Percentiles rank a stretch among this genome's conserved stretches.
These are phyloP conservation scores for Russula olivacea DNA, from an alignment of 768 basidiomycete genomes.

Conservation along the genomic window DNA sequence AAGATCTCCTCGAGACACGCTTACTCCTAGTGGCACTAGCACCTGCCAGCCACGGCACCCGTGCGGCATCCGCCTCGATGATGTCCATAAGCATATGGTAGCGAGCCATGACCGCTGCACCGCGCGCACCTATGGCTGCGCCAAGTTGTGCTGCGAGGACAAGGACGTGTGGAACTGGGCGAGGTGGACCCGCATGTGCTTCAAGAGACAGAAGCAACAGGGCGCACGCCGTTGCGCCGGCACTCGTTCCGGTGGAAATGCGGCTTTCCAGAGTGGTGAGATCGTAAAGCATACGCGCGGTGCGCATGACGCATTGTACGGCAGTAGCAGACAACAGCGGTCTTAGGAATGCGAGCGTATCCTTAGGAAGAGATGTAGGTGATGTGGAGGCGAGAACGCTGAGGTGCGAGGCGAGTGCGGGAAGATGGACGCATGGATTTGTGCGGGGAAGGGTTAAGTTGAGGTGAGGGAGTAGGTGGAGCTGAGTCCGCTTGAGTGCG, in stretches of 20 bases:
- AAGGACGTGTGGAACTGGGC: conserved; percentile 9
- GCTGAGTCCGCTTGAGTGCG: conserved; percentile 31
- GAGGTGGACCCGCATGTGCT: conserved; percentile 44
- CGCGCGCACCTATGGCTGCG: conserved; percentile 52
- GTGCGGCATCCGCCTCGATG: conserved; percentile 51
- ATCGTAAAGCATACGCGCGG: conserved; percentile 43
- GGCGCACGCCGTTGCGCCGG: conserved; percentile 46
- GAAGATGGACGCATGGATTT: conserved; percentile 17
- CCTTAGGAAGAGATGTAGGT: conserved; percentile 29
- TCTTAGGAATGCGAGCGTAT: conserved; percentile 6
- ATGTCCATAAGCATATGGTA: conserved; percentile 62
- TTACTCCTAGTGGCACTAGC: conserved; percentile 41
- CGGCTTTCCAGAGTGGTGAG: conserved; percentile 30
- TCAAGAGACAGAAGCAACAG: conserved; percentile 66
- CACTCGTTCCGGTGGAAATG: conserved; percentile 29
- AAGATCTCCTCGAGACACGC: conserved; percentile 47
- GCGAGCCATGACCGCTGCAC: conserved; percentile 54
- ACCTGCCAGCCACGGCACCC: conserved; percentile 62
- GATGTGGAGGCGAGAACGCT: conserved; percentile 36
- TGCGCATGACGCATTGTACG: conserved; percentile 37
- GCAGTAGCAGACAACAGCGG: conserved; percentile 15
- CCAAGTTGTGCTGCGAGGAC: conserved; percentile 35
- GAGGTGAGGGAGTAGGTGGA: conserved; percentile 23
- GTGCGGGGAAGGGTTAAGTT: conserved; percentile 22
- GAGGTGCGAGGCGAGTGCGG: conserved; percentile 34